Base-by-base conservation (phyloP, 2,329 filamentous ascomycete genomes). In the Xylaria sp. region DNA sequence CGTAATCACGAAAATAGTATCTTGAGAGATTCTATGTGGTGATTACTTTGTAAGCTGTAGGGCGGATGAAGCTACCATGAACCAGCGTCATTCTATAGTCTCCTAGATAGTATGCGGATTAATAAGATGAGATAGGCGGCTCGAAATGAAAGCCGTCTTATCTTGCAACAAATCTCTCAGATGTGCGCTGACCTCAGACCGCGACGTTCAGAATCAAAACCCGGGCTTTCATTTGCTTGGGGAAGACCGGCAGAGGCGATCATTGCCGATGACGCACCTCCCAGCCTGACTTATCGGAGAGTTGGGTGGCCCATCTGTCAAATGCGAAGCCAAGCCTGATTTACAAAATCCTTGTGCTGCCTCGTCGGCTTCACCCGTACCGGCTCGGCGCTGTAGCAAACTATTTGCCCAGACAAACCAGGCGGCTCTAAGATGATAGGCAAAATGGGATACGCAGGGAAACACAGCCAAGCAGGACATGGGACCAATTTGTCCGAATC, bases 271-370 rank as follows among this genome's bases (percentile, higher is more conserved):
- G 70, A 59, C 59, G 58, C 58, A 59, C 59, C 48, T 53, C 60
- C 58, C 61, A 66, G 65, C 68, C 63, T 66, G 62, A 58, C 23
- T 59, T 54, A 42, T 66, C 54, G 63, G 54, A 36, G 57, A 67
- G 17, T 53, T 58, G 49, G 42, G 33, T 31, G 26, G 59, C 44
- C 51, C 44, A 42, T 63, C 65, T 59, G 65, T 58, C 60, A 70
- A 54, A 36, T 67, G 38, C n/a, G 20, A 23, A 68, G 66, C 70
- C 68, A 72, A 72, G 70, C 59, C 38, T 59, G 63, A 65, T 64
- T 51, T 68, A 59, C 63, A 44, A 60, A 65, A 42, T 40, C 58
- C 65, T 59, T 70, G 64, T 70, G 59, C 65, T 57, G 65, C 65
- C 65, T 64, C 65, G 44, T 57, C 65, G 67, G 63, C 51, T 54